Conservation (phyloP, 768 basidiomycete species). For the Rhodotorula babjevae region DNA sequence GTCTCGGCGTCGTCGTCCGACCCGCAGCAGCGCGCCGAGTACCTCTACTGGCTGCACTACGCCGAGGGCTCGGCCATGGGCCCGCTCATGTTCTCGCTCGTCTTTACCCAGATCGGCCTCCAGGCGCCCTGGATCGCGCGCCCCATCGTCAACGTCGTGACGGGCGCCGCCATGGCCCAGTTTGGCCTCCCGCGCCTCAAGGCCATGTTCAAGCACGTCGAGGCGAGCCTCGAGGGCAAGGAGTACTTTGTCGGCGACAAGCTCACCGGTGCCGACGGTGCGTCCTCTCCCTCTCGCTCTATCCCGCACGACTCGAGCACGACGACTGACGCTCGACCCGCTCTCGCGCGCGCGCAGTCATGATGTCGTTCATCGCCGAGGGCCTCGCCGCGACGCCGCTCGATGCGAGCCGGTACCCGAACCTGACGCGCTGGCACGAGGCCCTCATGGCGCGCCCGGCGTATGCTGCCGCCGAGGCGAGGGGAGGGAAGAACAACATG, state of each 20-base stretch:
- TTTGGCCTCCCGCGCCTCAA: conserved; percentile 20
- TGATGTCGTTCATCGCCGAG: conserved; percentile 31
- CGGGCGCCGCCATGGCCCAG: background rate
- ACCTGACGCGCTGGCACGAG: conserved; percentile 21
- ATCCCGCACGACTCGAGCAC: background rate
- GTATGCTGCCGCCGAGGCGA: conserved; percentile 14
- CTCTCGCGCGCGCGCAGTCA: conserved; percentile 13
- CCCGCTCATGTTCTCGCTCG: conserved; percentile 27
- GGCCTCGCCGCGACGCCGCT: conserved; percentile 11
- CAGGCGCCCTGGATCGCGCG: conserved; percentile 23
- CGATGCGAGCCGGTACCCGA: conserved; percentile 2
- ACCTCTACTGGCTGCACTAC: conserved; percentile 33
- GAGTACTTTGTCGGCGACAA: conserved; percentile 27
- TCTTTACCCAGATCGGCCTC: conserved; percentile 22
- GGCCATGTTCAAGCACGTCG: conserved; percentile 8
- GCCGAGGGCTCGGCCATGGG: conserved; percentile 30
- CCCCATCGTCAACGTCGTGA: conserved; percentile 15
- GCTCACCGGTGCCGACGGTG: conserved; percentile 31
- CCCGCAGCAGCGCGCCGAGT: conserved; percentile 14
- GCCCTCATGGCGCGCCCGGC: conserved; percentile 10
- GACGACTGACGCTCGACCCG: background rate
- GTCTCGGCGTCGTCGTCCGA: background rate
- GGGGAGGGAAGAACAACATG: conserved; percentile 24
- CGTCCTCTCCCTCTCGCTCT: background rate
- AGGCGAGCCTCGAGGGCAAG: conserved; percentile 15